Evolutionary conservation across 78 protist genomes (phyloP), one percentile per base, ranked within the genome.

Genomic region (Monocercomonoides exilis): DNA sequence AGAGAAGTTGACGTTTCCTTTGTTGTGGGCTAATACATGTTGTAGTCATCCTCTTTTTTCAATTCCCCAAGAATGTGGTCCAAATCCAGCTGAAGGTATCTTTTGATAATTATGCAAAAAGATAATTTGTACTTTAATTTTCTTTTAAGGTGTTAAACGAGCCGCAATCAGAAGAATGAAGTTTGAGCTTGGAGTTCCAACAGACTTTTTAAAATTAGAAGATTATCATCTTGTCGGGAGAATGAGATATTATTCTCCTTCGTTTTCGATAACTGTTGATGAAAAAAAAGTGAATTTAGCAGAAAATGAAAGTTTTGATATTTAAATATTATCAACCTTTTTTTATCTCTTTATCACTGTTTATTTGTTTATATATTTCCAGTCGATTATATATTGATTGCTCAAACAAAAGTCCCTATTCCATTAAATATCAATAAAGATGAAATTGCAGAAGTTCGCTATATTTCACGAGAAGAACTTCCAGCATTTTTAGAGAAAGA

Each of bases 31-130:
- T 11, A 81, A 81, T 42, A 81, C 85, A 3, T 81, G 85, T 38
- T 79, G 82, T 79, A 79, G 82, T 41, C 82, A 79, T 79, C 82
- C 82, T 6, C 82, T 79, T 21, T 79, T 33, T 79, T 21, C 82
- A 32, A 79, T 33, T 21, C 43, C 6, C 43, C 6, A 33, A 4
- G 21, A 6, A 21, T 5, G 5, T 41, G 42, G 36, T 32, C 11
- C n/a, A 4, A 6, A 79, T 21, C 11, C 21, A 21, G 82, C 45
- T 6, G 45, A 38, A 21, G 6, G 43, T 79, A 38, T 21, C 36
- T 79, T 79, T 79, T 6, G 11, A 38, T 41, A 21, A 21, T 41
- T 21, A 33, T 79, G 5, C 36, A 6, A 79, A 79, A 6, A 79
- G n/a, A 6, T 5, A 4, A 79, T n/a, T n/a, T n/a, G n/a, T n/a